Conservation (phyloP, 2,329 filamentous ascomycete species). For the Cladobotryum protrusum region DNA sequence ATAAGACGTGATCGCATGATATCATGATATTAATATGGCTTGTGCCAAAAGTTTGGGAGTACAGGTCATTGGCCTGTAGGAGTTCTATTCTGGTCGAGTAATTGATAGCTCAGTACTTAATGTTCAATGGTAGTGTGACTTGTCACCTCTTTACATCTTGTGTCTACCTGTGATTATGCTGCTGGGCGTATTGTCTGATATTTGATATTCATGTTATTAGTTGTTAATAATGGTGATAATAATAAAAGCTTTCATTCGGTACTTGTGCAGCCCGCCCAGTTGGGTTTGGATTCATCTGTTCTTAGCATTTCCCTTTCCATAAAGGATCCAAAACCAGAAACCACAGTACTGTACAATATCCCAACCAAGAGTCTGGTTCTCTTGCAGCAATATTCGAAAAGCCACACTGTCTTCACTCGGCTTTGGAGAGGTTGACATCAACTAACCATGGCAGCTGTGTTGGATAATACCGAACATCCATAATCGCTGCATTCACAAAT, state of each 20-base stretch:
- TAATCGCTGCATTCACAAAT: constrained; percentile 55
- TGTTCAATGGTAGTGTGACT: not conserved
- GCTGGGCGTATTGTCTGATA: too few relatives aligned
- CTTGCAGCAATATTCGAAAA: not conserved
- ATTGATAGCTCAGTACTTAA: constrained; percentile 1
- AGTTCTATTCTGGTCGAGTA: constrained; percentile 8
- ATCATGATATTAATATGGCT: constrained; percentile 6
- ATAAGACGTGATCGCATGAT: constrained; percentile 2
- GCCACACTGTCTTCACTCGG: constrained; percentile 8
- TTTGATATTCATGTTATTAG: too few relatives aligned
- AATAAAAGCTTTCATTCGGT: too few relatives aligned
- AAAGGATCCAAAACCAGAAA: not conserved
- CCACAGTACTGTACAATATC: not conserved
- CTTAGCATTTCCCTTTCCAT: too few relatives aligned
- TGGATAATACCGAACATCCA: constrained; percentile 35
- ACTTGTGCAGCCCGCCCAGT: too few relatives aligned
- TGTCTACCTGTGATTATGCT: too few relatives aligned
- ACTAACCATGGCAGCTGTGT: constrained; percentile 48
- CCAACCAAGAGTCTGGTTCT: not conserved
- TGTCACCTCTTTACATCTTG: not conserved
- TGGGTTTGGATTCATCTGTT: too few relatives aligned
- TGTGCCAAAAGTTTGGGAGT: not conserved
- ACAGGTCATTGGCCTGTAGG: not conserved
- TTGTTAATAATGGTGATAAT: too few relatives aligned
- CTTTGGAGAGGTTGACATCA: constrained; percentile 36